Evolutionary conservation across 2,329 filamentous ascomycete species (phyloP), one percentile per base, ranked within the genome.

Genomic region (Neurospora sp.): DNA sequence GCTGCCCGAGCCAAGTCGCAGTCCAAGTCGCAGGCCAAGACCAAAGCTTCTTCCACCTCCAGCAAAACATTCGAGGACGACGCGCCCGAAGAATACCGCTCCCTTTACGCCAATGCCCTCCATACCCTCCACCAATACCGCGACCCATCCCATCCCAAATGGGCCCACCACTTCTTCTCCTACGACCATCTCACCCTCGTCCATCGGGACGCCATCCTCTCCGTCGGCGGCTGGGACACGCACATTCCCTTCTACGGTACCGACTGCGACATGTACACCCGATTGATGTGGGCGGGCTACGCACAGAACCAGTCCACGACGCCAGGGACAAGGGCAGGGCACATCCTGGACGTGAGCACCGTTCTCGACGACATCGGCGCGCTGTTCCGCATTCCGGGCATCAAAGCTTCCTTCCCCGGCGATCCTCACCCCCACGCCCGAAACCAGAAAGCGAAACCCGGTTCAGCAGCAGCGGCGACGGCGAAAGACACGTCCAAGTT

Each of bases 161-260:
- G 86, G 86, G 86, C 80, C 0, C 78, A 83, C 70, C 82, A 82
- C 39, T 86, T 87, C 78, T 89, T 88, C 76, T 81, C 83, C n/a
- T 89, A 88, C 78, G 86, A 89, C 76, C 84, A 85, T 73, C 80
- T 89, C 2, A 82, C 85, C 0, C 79, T 88, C 1, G 84, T 89
- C 66, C 87, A 89, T 74, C 83, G 83, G 17, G 79, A 78, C 33
- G 83, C 85, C 0, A 83, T 84, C 74, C 80, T 84, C 69, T 80
- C 81, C 46, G 80, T 86, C 17, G 81, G 86, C 28, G 84, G 81
- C 0, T 89, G 86, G 85, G 87, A 89, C 75, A 83, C 84, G 2
- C 79, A 85, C 68, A 87, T 89, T 67, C 84, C 86, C 0, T 89
- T 84, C 74, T 88, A 88, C 76, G 81, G 82, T 70, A 84, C 82